These are phyloP conservation scores for Psilocybe mexicana DNA, from an alignment of 1,284 basidiomycete genomes.

Conservation along the genomic window DNA sequence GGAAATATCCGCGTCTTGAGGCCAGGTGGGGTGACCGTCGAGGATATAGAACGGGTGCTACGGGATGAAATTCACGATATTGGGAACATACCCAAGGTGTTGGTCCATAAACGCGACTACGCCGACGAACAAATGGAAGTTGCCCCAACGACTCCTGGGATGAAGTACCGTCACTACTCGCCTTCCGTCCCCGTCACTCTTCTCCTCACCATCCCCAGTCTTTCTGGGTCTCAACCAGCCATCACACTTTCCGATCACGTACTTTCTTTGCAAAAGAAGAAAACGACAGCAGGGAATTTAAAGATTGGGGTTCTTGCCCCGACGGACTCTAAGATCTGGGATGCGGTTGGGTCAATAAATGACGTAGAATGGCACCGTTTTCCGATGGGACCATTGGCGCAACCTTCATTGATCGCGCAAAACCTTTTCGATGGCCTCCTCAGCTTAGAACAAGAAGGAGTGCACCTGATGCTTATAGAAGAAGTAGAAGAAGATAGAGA, in stretches of 20 bases:
- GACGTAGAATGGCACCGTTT: slow-evolving; percentile 55
- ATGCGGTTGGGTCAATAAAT: slow-evolving; percentile 35
- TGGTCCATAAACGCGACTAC: slow-evolving; percentile 79
- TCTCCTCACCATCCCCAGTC: slow-evolving; percentile 48
- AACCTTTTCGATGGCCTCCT: slow-evolving; percentile 89
- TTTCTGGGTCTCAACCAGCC: slow-evolving; percentile 35
- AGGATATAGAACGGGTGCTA: slow-evolving; percentile 75
- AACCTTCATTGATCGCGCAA: slow-evolving; percentile 75
- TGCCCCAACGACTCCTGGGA: slow-evolving; percentile 95
- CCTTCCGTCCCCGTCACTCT: slow-evolving; percentile 84
- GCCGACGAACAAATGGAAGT: slow-evolving; percentile 62
- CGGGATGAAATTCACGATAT: slow-evolving; percentile 38
- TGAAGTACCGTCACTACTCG: slow-evolving; percentile 99
- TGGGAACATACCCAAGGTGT: slow-evolving; percentile 49
- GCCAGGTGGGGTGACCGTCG: slow-evolving; percentile 92
- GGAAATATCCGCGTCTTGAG: slow-evolving; percentile 82
- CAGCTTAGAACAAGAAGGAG: slow-evolving; percentile 73
- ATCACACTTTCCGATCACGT: slow-evolving; percentile 38
- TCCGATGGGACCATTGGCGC: slow-evolving; percentile 60
- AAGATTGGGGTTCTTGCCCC: slow-evolving; percentile 74
- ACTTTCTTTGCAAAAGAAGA: slow-evolving; percentile 34
- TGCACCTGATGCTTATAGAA: slow-evolving; percentile 88
- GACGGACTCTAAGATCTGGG: slow-evolving; percentile 60
- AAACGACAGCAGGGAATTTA: slow-evolving; percentile 14
- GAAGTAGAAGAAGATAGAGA: slow-evolving; percentile 81